These are phyloP conservation scores for Boletus barrowsii DNA, from an alignment of 768 basidiomycete species.

Conservation along the genomic window DNA sequence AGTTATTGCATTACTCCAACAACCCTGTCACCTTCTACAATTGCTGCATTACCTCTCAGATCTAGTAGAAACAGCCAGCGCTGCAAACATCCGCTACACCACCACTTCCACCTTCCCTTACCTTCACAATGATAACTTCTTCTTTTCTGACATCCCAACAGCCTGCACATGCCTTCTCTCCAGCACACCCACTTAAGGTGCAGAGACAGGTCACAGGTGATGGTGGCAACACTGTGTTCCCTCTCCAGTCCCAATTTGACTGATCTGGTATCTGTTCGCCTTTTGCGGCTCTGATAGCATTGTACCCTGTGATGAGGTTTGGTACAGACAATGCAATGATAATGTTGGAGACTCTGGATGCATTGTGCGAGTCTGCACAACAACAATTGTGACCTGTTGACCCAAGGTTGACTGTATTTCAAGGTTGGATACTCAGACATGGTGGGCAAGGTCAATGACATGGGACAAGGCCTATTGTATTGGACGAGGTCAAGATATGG, in stretches of 20 bases:
- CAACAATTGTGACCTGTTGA: not conserved
- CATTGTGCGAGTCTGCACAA: not conserved
- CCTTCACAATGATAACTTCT: not conserved
- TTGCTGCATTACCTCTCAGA: not conserved
- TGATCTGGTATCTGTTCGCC: not conserved
- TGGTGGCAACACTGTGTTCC: not conserved
- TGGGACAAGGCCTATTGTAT: not conserved
- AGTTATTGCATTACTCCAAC: not conserved
- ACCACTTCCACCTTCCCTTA: not conserved
- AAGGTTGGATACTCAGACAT: not conserved
- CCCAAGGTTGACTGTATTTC: not conserved
- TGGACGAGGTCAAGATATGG: not conserved
- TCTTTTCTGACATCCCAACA: not conserved
- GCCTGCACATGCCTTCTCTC: conserved; percentile 12
- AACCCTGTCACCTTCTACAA: not conserved
- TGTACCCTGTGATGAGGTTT: not conserved
- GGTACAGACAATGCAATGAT: not conserved
- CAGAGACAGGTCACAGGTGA: conserved; percentile 9
- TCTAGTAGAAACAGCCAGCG: not conserved
- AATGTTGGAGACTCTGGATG: not conserved
- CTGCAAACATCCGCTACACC: not conserved
- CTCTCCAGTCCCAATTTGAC: not conserved
- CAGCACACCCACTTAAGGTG: conserved; percentile 16
- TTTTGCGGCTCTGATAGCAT: not conserved
- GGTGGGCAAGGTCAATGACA: not conserved